These are phyloP conservation scores for Dioscorea dumetorum DNA, from an alignment of 106 monocot species.

Conservation along the genomic window DNA sequence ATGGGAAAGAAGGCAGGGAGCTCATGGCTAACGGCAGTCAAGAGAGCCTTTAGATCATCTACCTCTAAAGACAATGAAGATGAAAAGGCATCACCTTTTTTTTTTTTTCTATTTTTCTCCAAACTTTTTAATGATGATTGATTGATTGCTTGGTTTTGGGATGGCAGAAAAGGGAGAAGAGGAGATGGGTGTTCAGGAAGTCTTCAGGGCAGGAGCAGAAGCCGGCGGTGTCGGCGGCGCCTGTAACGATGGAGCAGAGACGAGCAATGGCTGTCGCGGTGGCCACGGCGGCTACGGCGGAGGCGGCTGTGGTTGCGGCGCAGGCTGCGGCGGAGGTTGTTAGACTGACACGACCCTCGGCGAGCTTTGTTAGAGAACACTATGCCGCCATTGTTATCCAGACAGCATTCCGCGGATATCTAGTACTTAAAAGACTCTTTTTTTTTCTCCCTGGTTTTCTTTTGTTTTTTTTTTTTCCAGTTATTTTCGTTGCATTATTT, in stretches of 20 bases:
- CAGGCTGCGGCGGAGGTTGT: constrained; percentile 83
- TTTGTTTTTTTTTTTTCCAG: not conserved
- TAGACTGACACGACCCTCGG: constrained; percentile 47
- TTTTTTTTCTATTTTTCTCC: not conserved
- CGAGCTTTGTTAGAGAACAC: constrained; percentile 44
- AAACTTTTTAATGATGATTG: not conserved
- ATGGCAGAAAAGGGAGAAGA: constrained; percentile 69
- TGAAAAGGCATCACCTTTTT: constrained; percentile 14
- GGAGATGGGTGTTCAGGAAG: constrained; percentile 87
- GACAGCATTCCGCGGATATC: constrained; percentile 83
- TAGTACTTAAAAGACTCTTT: constrained; percentile 29
- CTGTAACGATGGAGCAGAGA: constrained; percentile 53
- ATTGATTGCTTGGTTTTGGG: not conserved
- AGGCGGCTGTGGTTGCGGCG: constrained; percentile 78
- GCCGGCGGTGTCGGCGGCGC: not conserved
- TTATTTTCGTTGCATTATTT: not conserved
- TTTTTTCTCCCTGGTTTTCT: not conserved
- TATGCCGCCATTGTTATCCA: constrained; percentile 73
- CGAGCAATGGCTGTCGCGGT: constrained; percentile 75
- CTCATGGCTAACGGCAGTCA: constrained; percentile 95
- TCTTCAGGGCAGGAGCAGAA: constrained; percentile 18
- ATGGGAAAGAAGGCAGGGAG: constrained; percentile 83
- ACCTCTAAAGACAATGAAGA: constrained; percentile 52
- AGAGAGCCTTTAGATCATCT: constrained; percentile 84
- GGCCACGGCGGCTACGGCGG: constrained; percentile 76